Evolutionary conservation across 108 stramenopile species (phyloP).

Genomic region (Chaetoceros tenuissimus): DNA sequence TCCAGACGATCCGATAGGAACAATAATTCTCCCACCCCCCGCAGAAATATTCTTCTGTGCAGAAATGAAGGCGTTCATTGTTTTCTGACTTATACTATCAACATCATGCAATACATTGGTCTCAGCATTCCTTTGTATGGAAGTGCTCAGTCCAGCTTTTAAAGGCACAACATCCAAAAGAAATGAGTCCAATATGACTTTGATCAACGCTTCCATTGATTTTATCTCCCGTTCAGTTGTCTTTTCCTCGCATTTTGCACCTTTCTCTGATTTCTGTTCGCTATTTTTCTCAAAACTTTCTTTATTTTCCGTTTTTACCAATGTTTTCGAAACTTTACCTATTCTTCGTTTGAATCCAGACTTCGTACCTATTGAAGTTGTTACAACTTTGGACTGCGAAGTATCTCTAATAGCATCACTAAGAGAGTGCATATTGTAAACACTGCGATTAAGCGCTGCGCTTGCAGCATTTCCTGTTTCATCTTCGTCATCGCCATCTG

Average conservation of each 20-base stretch:
- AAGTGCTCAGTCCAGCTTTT: conserved; percentile 63
- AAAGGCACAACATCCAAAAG: conserved; percentile 36
- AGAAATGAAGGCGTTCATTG: conserved; percentile 11
- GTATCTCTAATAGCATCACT: conserved; percentile 21
- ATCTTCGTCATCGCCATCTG: background rate
- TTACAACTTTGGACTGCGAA: background rate
- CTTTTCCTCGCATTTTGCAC: background rate
- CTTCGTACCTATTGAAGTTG: too few relatives aligned
- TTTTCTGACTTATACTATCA: conserved; percentile 7
- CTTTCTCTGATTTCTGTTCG: background rate
- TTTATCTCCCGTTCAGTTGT: background rate
- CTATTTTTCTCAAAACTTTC: background rate
- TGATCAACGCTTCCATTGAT: conserved; percentile 56
- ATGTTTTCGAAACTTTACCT: background rate
- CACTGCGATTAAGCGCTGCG: conserved; percentile 20
- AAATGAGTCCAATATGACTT: conserved; percentile 58
- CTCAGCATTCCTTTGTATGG: conserved; percentile 17
- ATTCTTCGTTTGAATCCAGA: background rate
- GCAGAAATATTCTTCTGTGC: conserved; percentile 2
- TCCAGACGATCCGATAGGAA: conserved; percentile 2
- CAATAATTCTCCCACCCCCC: conserved; percentile 8
- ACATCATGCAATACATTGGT: conserved; percentile 31
- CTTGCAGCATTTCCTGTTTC: conserved; percentile 10
- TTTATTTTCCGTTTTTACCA: conserved; percentile 2
- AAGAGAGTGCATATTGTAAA: conserved; percentile 60